These are phyloP conservation scores for Didymella segeticola DNA, from an alignment of 2,329 filamentous ascomycete genomes.

Conservation along the genomic window DNA sequence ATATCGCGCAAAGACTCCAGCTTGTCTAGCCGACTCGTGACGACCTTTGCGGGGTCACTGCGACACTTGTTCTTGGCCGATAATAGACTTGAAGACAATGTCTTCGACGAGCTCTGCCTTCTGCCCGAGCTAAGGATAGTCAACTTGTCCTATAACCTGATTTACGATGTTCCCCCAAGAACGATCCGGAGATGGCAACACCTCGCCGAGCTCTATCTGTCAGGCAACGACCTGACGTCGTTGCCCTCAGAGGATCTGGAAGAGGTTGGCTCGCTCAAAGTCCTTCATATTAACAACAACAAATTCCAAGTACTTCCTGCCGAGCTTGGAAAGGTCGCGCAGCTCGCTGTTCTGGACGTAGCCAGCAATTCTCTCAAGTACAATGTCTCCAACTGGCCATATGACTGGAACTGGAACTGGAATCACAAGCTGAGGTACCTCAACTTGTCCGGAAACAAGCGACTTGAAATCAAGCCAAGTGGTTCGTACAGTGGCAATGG, in stretches of 20 bases:
- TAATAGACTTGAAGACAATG: constrained; percentile 91
- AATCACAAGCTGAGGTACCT: constrained; percentile 94
- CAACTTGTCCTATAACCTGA: constrained; percentile 93
- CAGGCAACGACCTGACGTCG: constrained; percentile 90
- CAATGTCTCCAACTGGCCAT: constrained; percentile 98
- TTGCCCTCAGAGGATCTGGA: constrained; percentile 93
- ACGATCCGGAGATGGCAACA: constrained; percentile 90
- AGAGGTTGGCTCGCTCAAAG: constrained; percentile 83
- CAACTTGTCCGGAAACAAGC: constrained; percentile 95
- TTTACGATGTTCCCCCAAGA: constrained; percentile 89
- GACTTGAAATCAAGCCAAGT: constrained; percentile 82
- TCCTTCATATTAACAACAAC: constrained; percentile 95
- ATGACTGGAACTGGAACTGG: constrained; percentile 99
- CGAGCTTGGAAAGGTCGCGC: constrained; percentile 92
- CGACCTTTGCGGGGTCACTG: constrained; percentile 87
- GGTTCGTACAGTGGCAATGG: constrained; percentile 62
- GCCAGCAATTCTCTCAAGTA: constrained; percentile 96
- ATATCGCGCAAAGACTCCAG: constrained; percentile 85
- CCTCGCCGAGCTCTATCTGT: constrained; percentile 89
- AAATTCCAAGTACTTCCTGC: constrained; percentile 96
- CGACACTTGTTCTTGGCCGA: constrained; percentile 88
- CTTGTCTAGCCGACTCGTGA: constrained; percentile 77
- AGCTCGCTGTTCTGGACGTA: constrained; percentile 89
- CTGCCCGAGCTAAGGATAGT: constrained; percentile 84
- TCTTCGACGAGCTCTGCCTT: constrained; percentile 88